These are phyloP conservation scores for Circinella minor DNA, from an alignment of 371 early-diverging fungal species.

Conservation along the genomic window DNA sequence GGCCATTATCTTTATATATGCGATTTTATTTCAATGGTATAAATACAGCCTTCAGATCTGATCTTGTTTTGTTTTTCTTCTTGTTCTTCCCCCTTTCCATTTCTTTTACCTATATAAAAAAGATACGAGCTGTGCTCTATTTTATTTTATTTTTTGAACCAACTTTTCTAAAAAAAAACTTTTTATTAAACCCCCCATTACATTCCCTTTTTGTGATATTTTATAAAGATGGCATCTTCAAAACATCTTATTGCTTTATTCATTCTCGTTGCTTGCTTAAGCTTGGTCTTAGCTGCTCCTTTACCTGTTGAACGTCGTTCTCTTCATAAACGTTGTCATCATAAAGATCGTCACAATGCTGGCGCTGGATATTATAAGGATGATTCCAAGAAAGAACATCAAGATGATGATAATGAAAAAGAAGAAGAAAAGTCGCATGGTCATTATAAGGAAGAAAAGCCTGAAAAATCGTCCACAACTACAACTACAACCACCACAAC, in stretches of 20 bases:
- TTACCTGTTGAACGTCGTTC: conserved; percentile 3
- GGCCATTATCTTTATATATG: neutral
- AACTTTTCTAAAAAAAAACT: neutral
- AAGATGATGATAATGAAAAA: neutral
- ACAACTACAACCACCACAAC: conserved; percentile 34
- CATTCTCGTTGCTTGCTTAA: neutral
- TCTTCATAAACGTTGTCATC: neutral
- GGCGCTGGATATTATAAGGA: neutral
- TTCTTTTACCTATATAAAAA: neutral
- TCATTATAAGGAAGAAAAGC: neutral
- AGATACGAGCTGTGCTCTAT: neutral
- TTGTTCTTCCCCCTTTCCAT: neutral
- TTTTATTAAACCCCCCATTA: neutral
- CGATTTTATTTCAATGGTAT: neutral
- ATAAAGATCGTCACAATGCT: neutral
- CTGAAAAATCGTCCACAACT: neutral
- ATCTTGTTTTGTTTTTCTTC: neutral
- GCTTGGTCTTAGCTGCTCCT: conserved; percentile 15
- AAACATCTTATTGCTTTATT: conserved; percentile 5
- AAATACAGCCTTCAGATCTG: neutral
- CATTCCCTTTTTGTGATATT: conserved; percentile 1
- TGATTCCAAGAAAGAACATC: neutral
- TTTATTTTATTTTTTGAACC: too few species aligned
- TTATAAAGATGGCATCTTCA: conserved; percentile 6
- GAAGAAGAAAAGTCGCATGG: neutral